Base-by-base conservation (phyloP, 2,329 filamentous ascomycete genomes). In the Aureobasidium mangrovei region DNA sequence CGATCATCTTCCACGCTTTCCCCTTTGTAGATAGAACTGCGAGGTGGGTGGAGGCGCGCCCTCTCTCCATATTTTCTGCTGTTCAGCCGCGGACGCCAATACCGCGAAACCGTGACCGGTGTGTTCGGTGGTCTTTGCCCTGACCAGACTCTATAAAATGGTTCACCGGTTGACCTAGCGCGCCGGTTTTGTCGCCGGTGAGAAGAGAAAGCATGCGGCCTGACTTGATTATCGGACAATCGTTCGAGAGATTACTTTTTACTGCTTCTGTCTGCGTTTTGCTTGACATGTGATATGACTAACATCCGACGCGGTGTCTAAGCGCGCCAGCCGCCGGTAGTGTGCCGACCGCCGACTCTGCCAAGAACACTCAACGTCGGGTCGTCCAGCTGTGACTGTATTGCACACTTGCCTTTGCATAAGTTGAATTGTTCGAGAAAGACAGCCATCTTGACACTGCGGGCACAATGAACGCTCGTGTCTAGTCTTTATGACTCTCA, bases 401-500 rank as follows among this genome's bases (percentile, higher is more conserved):
- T 49, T 9, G 47, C 38, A 18, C 18, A 51, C 29, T 35, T 36
- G 47, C 31, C 5, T 51, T 18, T 51, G 47, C 47, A 51, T 51
- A 51, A 51, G 4, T 51, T 51, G 42, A 51, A 4, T 51, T 36
- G 26, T 42, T 12, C 9, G 31, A 51, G 33, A 35, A 42, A 51
- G 38, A 51, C 42, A 38, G 38, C 31, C 18, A 41, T 18, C 10
- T 18, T 18, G 29, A 41, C 38, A 35, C 47, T 10, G 47, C 38
- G 38, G 42, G 31, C 47, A 51, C 36, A 41, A 51, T 51, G 47
- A 51, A 51, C 38, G 47, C 47, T 51, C 47, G 42, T 41, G 38
- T 35, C 24, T 51, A 51, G 31, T 29, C 27, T 6, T 12, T 29
- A 41, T n/a, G 47, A 51, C 24, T 39, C 18, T 18, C 18, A 18